These are phyloP conservation scores for Dipodascus geniculatus DNA, from an alignment of 805 yeast genomes.

Conservation along the genomic window DNA sequence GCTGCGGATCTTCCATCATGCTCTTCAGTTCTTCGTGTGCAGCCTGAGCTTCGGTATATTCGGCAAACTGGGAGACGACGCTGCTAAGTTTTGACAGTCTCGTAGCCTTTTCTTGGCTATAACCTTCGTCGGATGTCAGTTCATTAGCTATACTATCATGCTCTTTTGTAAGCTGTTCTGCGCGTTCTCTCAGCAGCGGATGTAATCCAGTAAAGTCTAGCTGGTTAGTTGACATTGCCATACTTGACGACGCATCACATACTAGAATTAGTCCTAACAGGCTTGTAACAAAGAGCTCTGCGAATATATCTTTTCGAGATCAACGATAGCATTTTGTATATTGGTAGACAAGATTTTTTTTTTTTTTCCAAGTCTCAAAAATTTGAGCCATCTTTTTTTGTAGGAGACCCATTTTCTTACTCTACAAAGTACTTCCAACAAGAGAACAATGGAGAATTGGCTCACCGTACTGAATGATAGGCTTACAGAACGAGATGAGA, in stretches of 20 bases:
- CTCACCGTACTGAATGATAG: neutral
- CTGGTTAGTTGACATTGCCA: neutral
- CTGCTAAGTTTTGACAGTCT: slow-evolving; percentile 34
- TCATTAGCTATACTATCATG: slow-evolving; percentile 30
- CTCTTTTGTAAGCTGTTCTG: slow-evolving; percentile 33
- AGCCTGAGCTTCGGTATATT: slow-evolving; percentile 25
- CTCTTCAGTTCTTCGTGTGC: slow-evolving; percentile 32
- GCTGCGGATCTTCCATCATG: slow-evolving; percentile 35
- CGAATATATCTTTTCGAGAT: neutral
- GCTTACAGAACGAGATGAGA: slow-evolving; percentile 8
- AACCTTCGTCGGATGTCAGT: slow-evolving; percentile 31
- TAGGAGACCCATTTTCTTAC: neutral
- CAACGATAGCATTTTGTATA: neutral
- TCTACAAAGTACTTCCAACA: too few relatives aligned
- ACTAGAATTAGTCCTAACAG: too few relatives aligned
- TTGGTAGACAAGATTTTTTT: neutral
- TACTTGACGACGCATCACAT: too few relatives aligned
- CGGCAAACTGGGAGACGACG: slow-evolving; percentile 31
- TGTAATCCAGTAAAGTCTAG: slow-evolving; percentile 26
- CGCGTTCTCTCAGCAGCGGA: slow-evolving; percentile 39
- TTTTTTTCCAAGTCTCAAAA: neutral
- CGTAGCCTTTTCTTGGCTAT: slow-evolving; percentile 39
- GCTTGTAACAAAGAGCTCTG: neutral
- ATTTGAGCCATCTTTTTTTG: neutral
- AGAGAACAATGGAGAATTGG: neutral